These are phyloP conservation scores for Apiotrichum sp. DNA, from an alignment of 1,284 basidiomycete species.

Conservation along the genomic window DNA sequence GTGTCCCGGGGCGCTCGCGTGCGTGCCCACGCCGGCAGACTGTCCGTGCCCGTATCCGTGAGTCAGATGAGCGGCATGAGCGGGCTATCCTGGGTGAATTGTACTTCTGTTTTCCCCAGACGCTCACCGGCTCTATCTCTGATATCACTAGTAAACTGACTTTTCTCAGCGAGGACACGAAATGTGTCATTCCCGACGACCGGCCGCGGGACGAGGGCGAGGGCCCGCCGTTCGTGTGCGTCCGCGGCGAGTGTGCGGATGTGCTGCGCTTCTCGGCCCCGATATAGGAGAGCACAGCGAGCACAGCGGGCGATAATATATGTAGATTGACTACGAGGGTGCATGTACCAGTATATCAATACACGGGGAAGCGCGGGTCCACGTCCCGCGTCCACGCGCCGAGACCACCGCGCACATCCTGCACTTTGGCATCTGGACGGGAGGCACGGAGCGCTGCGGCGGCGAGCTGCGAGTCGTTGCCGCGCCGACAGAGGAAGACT, in stretches of 20 bases:
- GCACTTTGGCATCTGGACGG: constrained; percentile 46
- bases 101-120: no score
- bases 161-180: constrained; percentile 35
- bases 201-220: constrained; percentile 40
- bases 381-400: constrained; percentile 67
- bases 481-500: constrained; percentile 74
- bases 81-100: no score
- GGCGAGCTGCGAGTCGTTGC: constrained; percentile 89
- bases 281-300: constrained; percentile 18
- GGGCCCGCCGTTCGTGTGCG: constrained; percentile 43
- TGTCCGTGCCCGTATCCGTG: constrained; percentile 46
- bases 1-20: constrained; percentile 37
- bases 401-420: constrained; percentile 72
- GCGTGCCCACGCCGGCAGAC: constrained; percentile 43
- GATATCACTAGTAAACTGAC: neutral
- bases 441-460: constrained; percentile 56
- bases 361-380: constrained; percentile 68
- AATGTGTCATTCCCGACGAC: constrained; percentile 39
- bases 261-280: constrained; percentile 24
- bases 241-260: constrained; percentile 30
- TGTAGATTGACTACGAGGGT: no score
- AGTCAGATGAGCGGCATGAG: constrained; percentile 4
- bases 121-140: no score
- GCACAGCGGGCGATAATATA: no score
- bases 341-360: constrained; percentile 49